Evolutionary conservation across 805 yeast genomes (phyloP), one percentile per base, ranked within the genome.

Genomic region (Vanderwaltozyma yarrowii): DNA sequence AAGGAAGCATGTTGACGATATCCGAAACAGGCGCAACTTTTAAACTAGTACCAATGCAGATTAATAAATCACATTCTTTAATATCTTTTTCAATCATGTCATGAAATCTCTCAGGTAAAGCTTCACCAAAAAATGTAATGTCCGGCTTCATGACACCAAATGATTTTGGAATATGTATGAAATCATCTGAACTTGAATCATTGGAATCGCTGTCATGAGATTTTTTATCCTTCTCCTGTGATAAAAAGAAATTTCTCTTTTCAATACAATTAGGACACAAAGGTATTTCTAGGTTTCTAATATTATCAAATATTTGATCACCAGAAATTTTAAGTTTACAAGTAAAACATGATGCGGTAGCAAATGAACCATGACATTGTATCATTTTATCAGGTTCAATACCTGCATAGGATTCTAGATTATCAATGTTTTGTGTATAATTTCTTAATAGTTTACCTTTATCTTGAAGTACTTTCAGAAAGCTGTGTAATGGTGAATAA

Each of bases 281-380:
- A 2, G 95, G 86, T 21, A 87, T 62, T 39, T 73, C 73, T 35
- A 73, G 66, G 2, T 62, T 61, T 45, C 79, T 65, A 30, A 87
- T 76, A 38, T 72, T 73, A 12, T 70, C 69, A 51, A 67, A 83
- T 2, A 87, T 67, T 19, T 68, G 67, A 36, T 71, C 73, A 14
- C 96, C 96, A 2, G 74, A 72, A 6, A 78, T 74, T 52, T 70
- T 64, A 54, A 72, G 72, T 35, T 73, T 70, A 56, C 96, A 87
- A 3, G 88, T 77, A 26, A 78, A 68, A 54, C 96, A 87, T 3
- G 87, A 75, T 8, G 95, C 96, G 0, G 74, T 72, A 0, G 94
- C 95, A 60, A 87, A 87, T 2, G 94, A 83, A 1, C 96, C 96
- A 60, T 87, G 96, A 54, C 96, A 87, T 60, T 86, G 95, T 18